Conservation (phyloP, 1,284 basidiomycete genomes). For the Ceratobasidium sp. region DNA sequence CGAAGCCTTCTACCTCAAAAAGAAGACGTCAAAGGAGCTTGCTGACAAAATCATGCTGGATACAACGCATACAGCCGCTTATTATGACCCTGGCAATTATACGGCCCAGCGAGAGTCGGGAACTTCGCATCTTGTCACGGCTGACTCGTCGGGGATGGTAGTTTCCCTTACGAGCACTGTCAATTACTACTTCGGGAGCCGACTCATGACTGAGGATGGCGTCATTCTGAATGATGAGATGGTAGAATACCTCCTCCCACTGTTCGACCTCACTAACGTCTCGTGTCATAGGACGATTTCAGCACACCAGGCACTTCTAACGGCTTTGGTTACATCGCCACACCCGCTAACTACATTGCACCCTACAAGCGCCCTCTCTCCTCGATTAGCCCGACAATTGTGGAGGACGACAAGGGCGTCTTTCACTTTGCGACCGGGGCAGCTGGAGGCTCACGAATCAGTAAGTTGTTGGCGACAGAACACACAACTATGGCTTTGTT, state of each 20-base stretch:
- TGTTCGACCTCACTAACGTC: not conserved
- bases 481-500: too few species aligned
- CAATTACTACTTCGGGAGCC: conserved; percentile 44
- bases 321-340: conserved; percentile 39
- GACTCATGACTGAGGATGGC: conserved; percentile 40
- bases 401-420: conserved; percentile 40
- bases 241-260: not conserved
- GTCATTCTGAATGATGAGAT: conserved; percentile 45
- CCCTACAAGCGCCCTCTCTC: conserved; percentile 43
- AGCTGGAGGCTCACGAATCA: conserved; percentile 44
- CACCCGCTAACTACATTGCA: conserved; percentile 44
- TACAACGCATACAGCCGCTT: not conserved
- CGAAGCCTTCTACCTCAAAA: conserved; percentile 31
- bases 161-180: conserved; percentile 43
- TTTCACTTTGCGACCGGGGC: conserved; percentile 45
- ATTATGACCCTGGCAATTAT: conserved; percentile 42
- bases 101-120: conserved; percentile 27
- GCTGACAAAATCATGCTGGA: conserved; percentile 6
- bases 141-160: conserved; percentile 37
- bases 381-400: conserved; percentile 43
- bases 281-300: conserved; percentile 30
- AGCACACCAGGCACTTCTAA: conserved; percentile 37
- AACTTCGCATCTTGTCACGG: conserved; percentile 40
- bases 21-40: conserved; percentile 27
- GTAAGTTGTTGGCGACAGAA: conserved; percentile 9